Evolutionary conservation across 805 yeast genomes (phyloP).

Genomic region (Lipomyces sp.): DNA sequence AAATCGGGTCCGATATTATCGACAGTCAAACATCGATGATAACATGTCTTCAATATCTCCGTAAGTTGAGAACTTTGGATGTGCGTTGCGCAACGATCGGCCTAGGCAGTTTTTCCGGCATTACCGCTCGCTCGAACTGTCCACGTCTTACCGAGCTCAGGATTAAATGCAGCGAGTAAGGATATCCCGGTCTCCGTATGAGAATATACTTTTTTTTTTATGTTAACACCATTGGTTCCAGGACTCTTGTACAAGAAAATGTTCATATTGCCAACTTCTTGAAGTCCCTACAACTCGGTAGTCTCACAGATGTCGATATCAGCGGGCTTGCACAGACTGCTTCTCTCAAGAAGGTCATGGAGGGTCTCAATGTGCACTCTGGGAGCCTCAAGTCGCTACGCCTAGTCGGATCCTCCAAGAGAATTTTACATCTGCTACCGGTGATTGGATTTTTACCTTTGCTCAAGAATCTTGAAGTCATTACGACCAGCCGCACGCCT

Average conservation of each 20-base stretch:
- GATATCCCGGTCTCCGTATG: background rate
- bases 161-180: conserved; percentile 16
- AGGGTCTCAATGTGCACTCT: conserved; percentile 14
- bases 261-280: conserved; percentile 25
- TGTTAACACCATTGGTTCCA: background rate
- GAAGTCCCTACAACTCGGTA: conserved; percentile 12
- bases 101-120: conserved; percentile 23
- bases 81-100: conserved; percentile 12
- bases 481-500: conserved; percentile 9
- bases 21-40: conserved; percentile 18
- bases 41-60: conserved; percentile 13
- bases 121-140: conserved; percentile 12
- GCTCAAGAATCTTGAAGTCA: conserved; percentile 10
- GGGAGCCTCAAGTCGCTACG: conserved; percentile 12
- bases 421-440: conserved; percentile 4
- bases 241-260: conserved; percentile 12
- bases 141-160: conserved; percentile 6
- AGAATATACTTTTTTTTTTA: too few relatives aligned
- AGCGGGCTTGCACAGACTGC: conserved; percentile 16
- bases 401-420: conserved; percentile 15
- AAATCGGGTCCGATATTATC: conserved; percentile 11
- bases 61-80: conserved; percentile 10
- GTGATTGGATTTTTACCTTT: conserved; percentile 15
- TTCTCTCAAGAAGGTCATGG: conserved; percentile 11
- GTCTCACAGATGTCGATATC: conserved; percentile 11